phyloP scores from a whole-genome alignment of 1,139 yeast genomes.

The Suhomyces chickasaworum region DNA sequence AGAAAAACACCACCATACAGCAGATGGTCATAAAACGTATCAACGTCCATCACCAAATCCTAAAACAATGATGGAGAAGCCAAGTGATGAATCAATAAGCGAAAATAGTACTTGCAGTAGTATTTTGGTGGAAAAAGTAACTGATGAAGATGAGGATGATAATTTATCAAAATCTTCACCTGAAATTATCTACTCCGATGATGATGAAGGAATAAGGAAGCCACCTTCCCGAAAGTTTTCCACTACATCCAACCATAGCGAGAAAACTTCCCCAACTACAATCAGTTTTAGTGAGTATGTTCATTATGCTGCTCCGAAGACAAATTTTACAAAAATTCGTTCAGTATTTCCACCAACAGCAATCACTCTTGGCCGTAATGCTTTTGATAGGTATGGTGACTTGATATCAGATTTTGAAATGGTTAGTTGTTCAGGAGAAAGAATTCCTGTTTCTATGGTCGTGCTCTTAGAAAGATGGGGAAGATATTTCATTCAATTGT shows the following conservation, averaged over 20 bases:
- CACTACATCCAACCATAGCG: constrained; percentile 17
- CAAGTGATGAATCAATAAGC: constrained; percentile 15
- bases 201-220: constrained; percentile 4
- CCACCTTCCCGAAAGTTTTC: constrained; percentile 23
- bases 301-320: constrained; percentile 73
- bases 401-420: constrained; percentile 71
- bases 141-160: constrained; percentile 25
- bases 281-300: constrained; percentile 67
- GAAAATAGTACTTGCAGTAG: constrained; percentile 22
- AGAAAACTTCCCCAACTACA: constrained; percentile 21
- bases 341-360: constrained; percentile 77
- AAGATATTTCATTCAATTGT: constrained; percentile 57
- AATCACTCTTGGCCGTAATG: constrained; percentile 72
- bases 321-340: constrained; percentile 63
- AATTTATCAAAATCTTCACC: constrained; percentile 12
- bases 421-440: constrained; percentile 65
- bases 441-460: constrained; percentile 60
- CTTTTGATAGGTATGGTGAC: constrained; percentile 66
- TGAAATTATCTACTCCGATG: constrained; percentile 14
- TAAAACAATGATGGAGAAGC: constrained; percentile 7
- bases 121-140: constrained; percentile 10
- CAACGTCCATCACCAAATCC: constrained; percentile 12
- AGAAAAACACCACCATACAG: constrained; percentile 25
- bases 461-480: constrained; percentile 78
- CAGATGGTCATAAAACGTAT: constrained; percentile 26